Evolutionary conservation across 805 yeast genomes (phyloP), one percentile per base, ranked within the genome.

Genomic region (Cyberlindnera maritima): DNA sequence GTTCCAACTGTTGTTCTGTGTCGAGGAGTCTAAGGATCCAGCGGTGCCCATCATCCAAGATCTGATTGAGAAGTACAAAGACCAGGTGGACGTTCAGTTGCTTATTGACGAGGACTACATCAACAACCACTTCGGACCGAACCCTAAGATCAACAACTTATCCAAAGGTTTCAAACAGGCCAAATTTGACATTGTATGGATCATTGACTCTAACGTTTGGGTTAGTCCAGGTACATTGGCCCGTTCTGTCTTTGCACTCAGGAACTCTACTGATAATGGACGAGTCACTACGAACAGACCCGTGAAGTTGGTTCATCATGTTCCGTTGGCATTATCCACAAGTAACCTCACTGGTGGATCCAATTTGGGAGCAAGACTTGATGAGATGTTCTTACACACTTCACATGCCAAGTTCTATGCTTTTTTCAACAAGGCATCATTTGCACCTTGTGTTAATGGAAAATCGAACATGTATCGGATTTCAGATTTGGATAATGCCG

Each of bases 381-480:
- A 89, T 66, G 96, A 89, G 64, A 82, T 88, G 87, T 89, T 88
- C 61, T 68, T 89, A 57, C 73, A 84, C 43, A 83, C 96, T 0
- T 80, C 96, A 1, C 97, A 89, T 67, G 81, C 91, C 43, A 88
- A 88, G 66, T 88, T 90, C 63, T 89, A 89, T 63, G 81, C 83
- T 6, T 82, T 88, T 28, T 79, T 89, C 59, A 89, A 89, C 62
- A 79, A 81, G 49, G 67, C 84, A 10, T 77, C 83, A 5, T 65
- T 87, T 29, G 96, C 96, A 0, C 95, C 96, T 0, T 89, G 97
- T 65, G 94, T 89, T 36, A 89, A 86, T 71, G 97, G 97, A 10
- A 89, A 90, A 61, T 85, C 94, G 9, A 89, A 89, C 59, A 55
- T 89, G 43, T 90, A 86, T 63, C 71, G 91, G 18, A 71, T 80